Conservation (phyloP, 768 basidiomycete genomes). For the Udeniomyces megalosporus region DNA sequence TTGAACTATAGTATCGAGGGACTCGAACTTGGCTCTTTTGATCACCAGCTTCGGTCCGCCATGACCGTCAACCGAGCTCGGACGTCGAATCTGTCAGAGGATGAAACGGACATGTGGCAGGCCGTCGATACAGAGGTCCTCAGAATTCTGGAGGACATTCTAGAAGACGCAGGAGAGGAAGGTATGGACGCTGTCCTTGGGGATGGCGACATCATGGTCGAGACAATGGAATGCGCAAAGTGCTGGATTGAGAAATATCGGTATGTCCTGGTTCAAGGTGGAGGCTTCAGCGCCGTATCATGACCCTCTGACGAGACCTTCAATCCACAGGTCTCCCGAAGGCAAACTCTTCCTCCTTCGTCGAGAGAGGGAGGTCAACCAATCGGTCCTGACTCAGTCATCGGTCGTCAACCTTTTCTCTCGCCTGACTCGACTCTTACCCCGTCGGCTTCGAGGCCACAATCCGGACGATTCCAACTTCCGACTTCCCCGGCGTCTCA, state of each 20-base stretch:
- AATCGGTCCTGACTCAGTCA: neutral
- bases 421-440: slow-evolving; percentile 18
- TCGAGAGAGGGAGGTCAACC: neutral
- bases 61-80: neutral
- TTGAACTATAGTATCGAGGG: neutral
- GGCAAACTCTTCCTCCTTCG: neutral
- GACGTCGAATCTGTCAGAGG: neutral
- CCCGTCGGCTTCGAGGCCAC: slow-evolving; percentile 22
- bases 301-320: too few species aligned
- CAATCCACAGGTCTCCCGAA: neutral
- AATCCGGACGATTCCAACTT: slow-evolving; percentile 16
- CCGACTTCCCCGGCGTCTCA: slow-evolving; percentile 24
- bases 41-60: neutral
- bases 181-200: slow-evolving; percentile 1
- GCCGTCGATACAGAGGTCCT: slow-evolving; percentile 26
- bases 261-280: too few species aligned
- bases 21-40: neutral
- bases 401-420: slow-evolving; percentile 1
- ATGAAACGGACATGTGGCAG: slow-evolving; percentile 18
- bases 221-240: neutral
- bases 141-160: slow-evolving; percentile 24
- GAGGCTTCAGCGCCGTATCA: too few species aligned
- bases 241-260: slow-evolving; percentile 13
- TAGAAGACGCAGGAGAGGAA: slow-evolving; percentile 13
- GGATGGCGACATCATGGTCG: slow-evolving; percentile 2